Base-by-base conservation (phyloP, 192 early-diverging fungal species). In the Umbelopsis vinacea region DNA sequence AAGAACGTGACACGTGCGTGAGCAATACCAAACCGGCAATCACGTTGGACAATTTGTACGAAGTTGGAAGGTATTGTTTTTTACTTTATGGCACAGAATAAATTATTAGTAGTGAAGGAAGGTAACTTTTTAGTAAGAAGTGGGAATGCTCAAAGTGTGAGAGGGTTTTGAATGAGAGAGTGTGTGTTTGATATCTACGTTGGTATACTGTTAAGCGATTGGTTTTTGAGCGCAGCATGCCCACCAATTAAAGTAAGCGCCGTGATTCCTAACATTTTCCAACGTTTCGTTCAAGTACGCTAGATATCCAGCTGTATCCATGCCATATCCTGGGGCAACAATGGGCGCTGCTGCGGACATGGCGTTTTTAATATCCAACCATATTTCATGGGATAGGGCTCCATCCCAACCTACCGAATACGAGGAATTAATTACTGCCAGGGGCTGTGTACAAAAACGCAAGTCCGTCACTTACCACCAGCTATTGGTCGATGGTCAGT, bases 331-430 rank as follows among this genome's bases (percentile, higher is more conserved):
- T 35, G 57, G 57, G 33, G 57, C 11, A 37, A 63, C 17, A 12
- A 63, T 29, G 12, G 57, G 57, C 10, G 29, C 33, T 17, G 57
- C 57, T 19, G 57, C 57, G 14, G 33, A 19, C 57, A 63, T 63
- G 23, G 57, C 57, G 33, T 63, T 63, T 37, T 63, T 63, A 15
- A 63, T 63, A 63, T 63, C 57, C 33, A 63, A 63, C 57, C 57
- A 63, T 9, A 63, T 63, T 37, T 63, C 57, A 35, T 63, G 24
- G 6, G 57, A 63, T 17, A 63, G 19, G 6, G 57, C 29, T 17
- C 57, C 57, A 35, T 63, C 57, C 57, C 57, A 63, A 19, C 57
- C 57, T 63, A 63, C 57, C 23, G 33, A 12, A 9, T 35, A 35
- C 3, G 35, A 19, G 29, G 7, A 37, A 37, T 29, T 60, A 37